A percentile compares a stretch with the other conserved stretches of the same genome.
phyloP scores from a whole-genome alignment of 768 basidiomycete species.

The Daedaleopsis nitida region DNA sequence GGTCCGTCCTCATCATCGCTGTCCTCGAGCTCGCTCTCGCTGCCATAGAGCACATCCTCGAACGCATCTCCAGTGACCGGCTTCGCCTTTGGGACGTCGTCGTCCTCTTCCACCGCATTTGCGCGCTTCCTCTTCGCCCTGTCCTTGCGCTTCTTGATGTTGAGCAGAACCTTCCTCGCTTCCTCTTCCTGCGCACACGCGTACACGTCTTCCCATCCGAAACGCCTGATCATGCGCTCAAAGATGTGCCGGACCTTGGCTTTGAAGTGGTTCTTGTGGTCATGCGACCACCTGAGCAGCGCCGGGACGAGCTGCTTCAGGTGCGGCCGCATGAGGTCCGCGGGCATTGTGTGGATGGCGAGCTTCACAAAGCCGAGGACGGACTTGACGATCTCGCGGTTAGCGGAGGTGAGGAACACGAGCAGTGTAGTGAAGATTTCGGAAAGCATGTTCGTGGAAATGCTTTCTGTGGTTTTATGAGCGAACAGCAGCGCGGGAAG shows the following conservation, averaged over 20 bases:
- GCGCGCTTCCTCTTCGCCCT: slow-evolving; percentile 88
- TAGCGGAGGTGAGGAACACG: slow-evolving; percentile 90
- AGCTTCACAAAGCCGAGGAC: slow-evolving; percentile 95
- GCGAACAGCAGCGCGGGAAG: too few species aligned
- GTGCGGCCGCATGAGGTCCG: slow-evolving; percentile 73
- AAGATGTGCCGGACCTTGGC: slow-evolving; percentile 95
- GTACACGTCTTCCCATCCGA: slow-evolving; percentile 85
- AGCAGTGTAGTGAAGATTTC: slow-evolving; percentile 87
- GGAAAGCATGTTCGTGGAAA: slow-evolving; percentile 70
- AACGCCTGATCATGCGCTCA: slow-evolving; percentile 90
- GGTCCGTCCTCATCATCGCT: slow-evolving; percentile 54
- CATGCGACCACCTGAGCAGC: slow-evolving; percentile 89
- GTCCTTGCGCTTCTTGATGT: slow-evolving; percentile 96
- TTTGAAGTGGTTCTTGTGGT: slow-evolving; percentile 99
- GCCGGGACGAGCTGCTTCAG: slow-evolving; percentile 79
- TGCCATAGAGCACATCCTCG: slow-evolving; percentile 96
- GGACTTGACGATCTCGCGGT: slow-evolving; percentile 98
- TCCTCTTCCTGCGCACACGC: slow-evolving; percentile 75
- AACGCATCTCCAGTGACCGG: slow-evolving; percentile 75
- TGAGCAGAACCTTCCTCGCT: slow-evolving; percentile 84
- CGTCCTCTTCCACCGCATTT: slow-evolving; percentile 56
- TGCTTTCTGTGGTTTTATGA: slow-evolving; percentile 48
- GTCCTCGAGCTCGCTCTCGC: slow-evolving; percentile 86
- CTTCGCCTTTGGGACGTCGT: slow-evolving; percentile 49
- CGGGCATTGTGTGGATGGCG: slow-evolving; percentile 80